Base-by-base conservation (phyloP, 495 filamentous ascomycete genomes). In the Penicillium coffeae region DNA sequence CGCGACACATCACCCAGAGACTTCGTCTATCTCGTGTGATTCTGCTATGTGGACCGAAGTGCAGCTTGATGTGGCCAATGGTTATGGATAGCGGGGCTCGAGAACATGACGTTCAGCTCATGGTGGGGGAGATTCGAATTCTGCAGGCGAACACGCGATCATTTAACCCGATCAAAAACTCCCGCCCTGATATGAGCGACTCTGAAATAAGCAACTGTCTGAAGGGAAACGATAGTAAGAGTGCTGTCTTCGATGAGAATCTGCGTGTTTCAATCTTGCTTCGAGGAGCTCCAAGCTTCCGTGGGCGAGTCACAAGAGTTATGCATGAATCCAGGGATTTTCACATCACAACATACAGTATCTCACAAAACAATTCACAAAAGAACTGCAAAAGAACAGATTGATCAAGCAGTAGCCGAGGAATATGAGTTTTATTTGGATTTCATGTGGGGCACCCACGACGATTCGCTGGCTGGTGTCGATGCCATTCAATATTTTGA, bases 391-490 rank as follows among this genome's bases (percentile, higher is more conserved):
- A 51, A 51, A n/a, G 37, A 42, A n/a, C 35, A 55, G 21, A 55
- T 55, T 15, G 52, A 55, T 22, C 37, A 30, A 8, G 37, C 34
- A 2, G 43, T 51, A 4, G 10, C 16, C 15, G 52, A 51, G 22
- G 47, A 38, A 9, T 40, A 47, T 22, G 52, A 55, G 10, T 55
- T 55, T 20, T 55, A 55, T 38, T 22, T 55, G 1, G 51, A 55
- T 18, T 48, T 55, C n/a, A 21, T 55, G n/a, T 55, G 52, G 52
- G 52, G 52, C 1, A 55, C 52, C 20, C 39, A 42, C 4, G 52
- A 55, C 19, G 52, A 55, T 38, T 40, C 41, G 1, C 27, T 55
- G 2, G 52, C 52, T 4, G 47, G 52, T 12, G 41, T 55, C 9
- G 35, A 55, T 22, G 52, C 52, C 0, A 51, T 30, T 38, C 52